Evolutionary conservation across 345 rosid genomes (phyloP).

Genomic region (Crucihimalaya himalaica): DNA sequence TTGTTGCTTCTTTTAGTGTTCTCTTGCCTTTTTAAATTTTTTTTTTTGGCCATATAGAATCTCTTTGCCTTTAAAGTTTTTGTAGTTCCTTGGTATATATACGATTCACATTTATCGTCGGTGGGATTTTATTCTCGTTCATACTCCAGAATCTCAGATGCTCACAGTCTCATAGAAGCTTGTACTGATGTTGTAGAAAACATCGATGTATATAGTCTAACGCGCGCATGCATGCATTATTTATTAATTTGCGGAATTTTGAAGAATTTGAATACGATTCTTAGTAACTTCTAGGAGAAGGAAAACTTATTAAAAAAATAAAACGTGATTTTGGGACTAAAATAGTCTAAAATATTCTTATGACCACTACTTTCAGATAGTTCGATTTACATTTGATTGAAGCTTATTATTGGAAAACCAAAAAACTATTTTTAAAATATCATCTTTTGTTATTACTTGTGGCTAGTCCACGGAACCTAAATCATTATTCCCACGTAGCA

Average conservation of each 20-base stretch:
- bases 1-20: too few relatives aligned
- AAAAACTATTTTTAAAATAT: neutral
- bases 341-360: slow-evolving; percentile 14
- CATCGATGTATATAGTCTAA: neutral
- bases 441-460: neutral
- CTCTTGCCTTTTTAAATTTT: too few relatives aligned
- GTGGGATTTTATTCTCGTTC: neutral
- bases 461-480: neutral
- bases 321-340: slow-evolving; percentile 11
- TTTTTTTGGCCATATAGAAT: too few relatives aligned
- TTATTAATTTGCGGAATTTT: neutral
- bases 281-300: slow-evolving; percentile 26
- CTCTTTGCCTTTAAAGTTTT: too few relatives aligned
- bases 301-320: neutral
- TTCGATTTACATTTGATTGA: slow-evolving; percentile 22
- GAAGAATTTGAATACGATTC: slow-evolving; percentile 38
- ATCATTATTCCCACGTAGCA: neutral
- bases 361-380: slow-evolving; percentile 4
- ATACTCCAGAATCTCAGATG: neutral
- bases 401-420: neutral
- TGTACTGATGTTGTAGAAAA: neutral
- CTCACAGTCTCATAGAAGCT: neutral
- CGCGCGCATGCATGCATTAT: slow-evolving; percentile 23
- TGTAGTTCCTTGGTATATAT: too few relatives aligned
- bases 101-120: neutral